Base-by-base conservation (phyloP, 2,329 filamentous ascomycete genomes). In the Fusarium concolor region DNA sequence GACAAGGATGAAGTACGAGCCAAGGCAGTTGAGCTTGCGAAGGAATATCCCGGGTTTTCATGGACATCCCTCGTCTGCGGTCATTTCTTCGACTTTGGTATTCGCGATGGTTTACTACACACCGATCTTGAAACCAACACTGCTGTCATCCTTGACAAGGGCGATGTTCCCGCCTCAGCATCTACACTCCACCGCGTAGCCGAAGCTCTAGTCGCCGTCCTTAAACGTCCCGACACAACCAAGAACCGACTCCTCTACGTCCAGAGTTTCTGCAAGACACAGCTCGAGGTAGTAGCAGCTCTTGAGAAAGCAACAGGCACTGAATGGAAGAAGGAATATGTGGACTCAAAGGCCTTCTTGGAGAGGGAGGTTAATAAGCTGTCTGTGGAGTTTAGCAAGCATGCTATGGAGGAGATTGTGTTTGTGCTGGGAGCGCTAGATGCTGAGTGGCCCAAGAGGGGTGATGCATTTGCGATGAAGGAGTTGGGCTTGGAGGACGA, bases 181-280 rank as follows among this genome's bases (percentile, higher is more conserved):
- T 85, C 86, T 0, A 86, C 82, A 0, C 78, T 89, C 7, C 71
- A 74, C 1, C 79, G 82, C 7, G 76, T 89, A 10, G 87, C 77
- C 0, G 78, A 83, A 54, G 83, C 82, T 2, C 80, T 88, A 2
- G 83, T 83, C 1, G 81, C 81, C 0, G 79, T 87, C 2, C 76
- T 90, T 62, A 73, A 76, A 31, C 78, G 85, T n/a, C 81, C 79
- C 0, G 81, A 83, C 6, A 78, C 82, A 67, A 88, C 86, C 2
- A 80, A 79, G 69, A 89, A 90, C 73, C 77, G 80, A 7, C 71
- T 77, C 7, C 75, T 89, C 1, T 81, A 80, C 58, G 76, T 87
- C 10, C 76, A 84, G 29, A 82, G 82, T 54, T 80, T 84, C 57
- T 76, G 77, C 18, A 79, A 81, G 26, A 83, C 84, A 2, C 86